phyloP scores from a whole-genome alignment of 768 basidiomycete species.

The Podaxis sp. region DNA sequence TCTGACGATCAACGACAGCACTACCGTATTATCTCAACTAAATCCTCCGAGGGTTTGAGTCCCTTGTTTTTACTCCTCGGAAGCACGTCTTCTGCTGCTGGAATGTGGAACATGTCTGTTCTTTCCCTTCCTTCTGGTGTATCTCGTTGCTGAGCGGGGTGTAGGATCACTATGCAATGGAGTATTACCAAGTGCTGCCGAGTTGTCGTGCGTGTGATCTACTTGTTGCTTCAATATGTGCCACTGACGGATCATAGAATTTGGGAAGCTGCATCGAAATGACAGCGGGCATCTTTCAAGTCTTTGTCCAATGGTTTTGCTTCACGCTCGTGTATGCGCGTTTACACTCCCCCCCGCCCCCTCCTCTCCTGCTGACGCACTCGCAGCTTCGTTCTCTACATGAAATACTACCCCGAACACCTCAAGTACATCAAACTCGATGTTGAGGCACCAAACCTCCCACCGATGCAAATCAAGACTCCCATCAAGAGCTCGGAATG shows the following conservation, averaged over 20 bases:
- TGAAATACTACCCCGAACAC: slow-evolving; percentile 86
- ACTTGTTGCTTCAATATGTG: neutral
- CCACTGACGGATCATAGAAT: slow-evolving; percentile 36
- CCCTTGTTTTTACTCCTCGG: slow-evolving; percentile 91
- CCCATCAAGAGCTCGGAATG: slow-evolving; percentile 62
- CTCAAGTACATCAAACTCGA: slow-evolving; percentile 54
- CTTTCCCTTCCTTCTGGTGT: neutral
- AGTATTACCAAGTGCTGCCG: slow-evolving; percentile 77
- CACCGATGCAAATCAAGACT: slow-evolving; percentile 38
- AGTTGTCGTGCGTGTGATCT: slow-evolving; percentile 52
- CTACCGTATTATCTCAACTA: slow-evolving; percentile 69
- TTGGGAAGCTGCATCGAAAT: slow-evolving; percentile 71
- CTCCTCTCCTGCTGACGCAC: neutral
- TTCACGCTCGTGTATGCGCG: slow-evolving; percentile 88
- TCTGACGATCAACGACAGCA: slow-evolving; percentile 39
- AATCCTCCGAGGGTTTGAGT: slow-evolving; percentile 85
- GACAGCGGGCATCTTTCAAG: slow-evolving; percentile 78
- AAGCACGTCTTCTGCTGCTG: slow-evolving; percentile 76
- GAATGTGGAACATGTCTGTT: slow-evolving; percentile 75
- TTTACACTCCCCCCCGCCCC: slow-evolving; percentile 23
- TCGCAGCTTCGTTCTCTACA: slow-evolving; percentile 78
- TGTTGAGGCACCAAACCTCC: slow-evolving; percentile 23
- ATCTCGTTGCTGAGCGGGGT: slow-evolving; percentile 14
- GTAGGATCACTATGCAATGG: slow-evolving; percentile 82
- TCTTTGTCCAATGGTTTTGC: slow-evolving; percentile 77